phyloP scores from a whole-genome alignment of 2,329 filamentous ascomycete species.

The Pseudocercospora musae region DNA sequence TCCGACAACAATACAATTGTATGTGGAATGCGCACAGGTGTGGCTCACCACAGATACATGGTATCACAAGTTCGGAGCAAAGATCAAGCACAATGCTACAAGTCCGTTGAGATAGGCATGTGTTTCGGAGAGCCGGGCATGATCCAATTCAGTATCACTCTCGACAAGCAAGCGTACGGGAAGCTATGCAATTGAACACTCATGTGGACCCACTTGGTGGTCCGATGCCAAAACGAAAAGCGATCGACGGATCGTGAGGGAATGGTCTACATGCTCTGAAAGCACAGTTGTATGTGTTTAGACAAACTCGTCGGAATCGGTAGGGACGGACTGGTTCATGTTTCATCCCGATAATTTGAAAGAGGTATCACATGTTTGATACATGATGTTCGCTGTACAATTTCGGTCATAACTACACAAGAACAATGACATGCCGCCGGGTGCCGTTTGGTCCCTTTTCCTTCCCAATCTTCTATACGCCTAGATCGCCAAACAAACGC shows the following conservation, averaged over 20 bases:
- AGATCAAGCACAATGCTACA: not conserved
- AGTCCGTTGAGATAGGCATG: slow-evolving; percentile 6
- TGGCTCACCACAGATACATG: slow-evolving; percentile 1
- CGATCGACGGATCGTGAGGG: slow-evolving; percentile 11
- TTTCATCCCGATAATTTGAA: not conserved
- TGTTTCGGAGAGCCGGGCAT: slow-evolving; percentile 10
- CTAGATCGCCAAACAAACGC: not conserved
- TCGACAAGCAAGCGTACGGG: not conserved
- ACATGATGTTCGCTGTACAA: not conserved
- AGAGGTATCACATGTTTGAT: not conserved
- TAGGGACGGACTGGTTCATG: not conserved
- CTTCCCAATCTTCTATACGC: not conserved
- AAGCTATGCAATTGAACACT: not conserved
- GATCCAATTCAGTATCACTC: slow-evolving; percentile 4
- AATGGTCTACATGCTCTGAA: not conserved
- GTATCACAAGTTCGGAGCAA: slow-evolving; percentile 4
- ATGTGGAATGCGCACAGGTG: slow-evolving; percentile 1
- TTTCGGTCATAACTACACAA: not conserved
- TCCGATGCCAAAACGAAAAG: slow-evolving; percentile 4
- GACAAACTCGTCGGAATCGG: not conserved
- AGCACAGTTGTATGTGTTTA: not conserved
- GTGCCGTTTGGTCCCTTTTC: not conserved
- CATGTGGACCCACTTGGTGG: slow-evolving; percentile 1
- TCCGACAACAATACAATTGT: not conserved
- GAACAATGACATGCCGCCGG: not conserved